Evolutionary conservation across 345 rosid genomes (phyloP).

Genomic region (Eucalyptus erythrocorys): DNA sequence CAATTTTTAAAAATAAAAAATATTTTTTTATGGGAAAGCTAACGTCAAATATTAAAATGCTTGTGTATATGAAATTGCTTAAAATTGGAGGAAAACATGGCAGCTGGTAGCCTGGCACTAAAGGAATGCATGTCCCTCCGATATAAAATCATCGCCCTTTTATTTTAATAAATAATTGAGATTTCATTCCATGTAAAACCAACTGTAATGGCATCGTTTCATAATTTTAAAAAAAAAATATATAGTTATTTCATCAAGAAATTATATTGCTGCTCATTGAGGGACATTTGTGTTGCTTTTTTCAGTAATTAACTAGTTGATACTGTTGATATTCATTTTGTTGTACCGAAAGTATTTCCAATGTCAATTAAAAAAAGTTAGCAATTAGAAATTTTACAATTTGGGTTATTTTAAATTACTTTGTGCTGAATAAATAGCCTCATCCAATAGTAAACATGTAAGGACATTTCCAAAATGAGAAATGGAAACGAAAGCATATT

Average conservation of each 20-base stretch:
- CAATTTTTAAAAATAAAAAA: no score
- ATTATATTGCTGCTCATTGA: background rate
- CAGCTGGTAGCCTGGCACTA: background rate
- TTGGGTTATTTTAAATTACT: background rate
- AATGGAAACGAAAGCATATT: background rate
- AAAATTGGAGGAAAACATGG: background rate
- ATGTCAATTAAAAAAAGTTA: background rate
- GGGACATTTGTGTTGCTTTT: background rate
- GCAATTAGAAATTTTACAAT: background rate
- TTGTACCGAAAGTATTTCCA: background rate
- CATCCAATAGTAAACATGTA: fast-evolving
- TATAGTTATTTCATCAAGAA: background rate
- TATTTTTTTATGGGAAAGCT: background rate
- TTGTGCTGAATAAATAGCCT: background rate
- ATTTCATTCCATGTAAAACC: background rate
- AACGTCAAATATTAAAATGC: background rate
- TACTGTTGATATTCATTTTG: background rate
- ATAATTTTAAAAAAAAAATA: no score
- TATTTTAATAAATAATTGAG: no score
- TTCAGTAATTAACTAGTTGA: background rate
- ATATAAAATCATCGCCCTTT: background rate
- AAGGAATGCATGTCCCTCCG: background rate
- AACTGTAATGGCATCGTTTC: background rate
- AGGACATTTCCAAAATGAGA: background rate
- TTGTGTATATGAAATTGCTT: background rate